Conservation (phyloP, 371 early-diverging fungal species). For the Mucor indicus region DNA sequence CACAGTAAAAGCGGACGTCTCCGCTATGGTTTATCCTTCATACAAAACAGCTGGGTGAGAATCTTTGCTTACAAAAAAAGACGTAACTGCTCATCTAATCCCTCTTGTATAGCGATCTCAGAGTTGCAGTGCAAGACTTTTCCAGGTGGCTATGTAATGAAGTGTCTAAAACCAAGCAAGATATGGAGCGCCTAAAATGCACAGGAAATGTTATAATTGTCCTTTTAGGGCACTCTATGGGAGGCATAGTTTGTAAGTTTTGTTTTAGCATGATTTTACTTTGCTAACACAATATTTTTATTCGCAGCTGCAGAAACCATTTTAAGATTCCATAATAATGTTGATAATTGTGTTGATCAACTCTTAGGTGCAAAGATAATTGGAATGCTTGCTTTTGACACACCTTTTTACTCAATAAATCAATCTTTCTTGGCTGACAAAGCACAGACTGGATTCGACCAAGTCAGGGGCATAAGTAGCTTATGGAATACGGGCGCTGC, state of each 20-base stretch:
- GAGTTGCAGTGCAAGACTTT: slow-evolving; percentile 44
- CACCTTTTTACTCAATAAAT: slow-evolving; percentile 60
- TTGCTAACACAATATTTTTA: not conserved
- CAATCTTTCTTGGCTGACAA: slow-evolving; percentile 40
- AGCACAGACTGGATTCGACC: slow-evolving; percentile 17
- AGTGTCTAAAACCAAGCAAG: slow-evolving; percentile 29
- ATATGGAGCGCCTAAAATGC: slow-evolving; percentile 11
- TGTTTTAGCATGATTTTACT: no score
- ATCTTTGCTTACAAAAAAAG: not conserved
- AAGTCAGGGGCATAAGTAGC: slow-evolving; percentile 17
- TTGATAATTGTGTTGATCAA: slow-evolving; percentile 6
- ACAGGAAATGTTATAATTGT: slow-evolving; percentile 39
- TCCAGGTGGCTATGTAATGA: slow-evolving; percentile 47
- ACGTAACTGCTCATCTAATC: not conserved
- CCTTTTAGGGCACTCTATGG: slow-evolving; percentile 60
- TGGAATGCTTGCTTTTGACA: slow-evolving; percentile 60
- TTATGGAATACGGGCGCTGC: slow-evolving; percentile 25
- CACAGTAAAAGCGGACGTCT: slow-evolving; percentile 41
- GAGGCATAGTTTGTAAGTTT: slow-evolving; percentile 60
- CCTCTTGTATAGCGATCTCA: slow-evolving; percentile 20
- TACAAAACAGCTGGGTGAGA: slow-evolving; percentile 60
- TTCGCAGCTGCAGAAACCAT: slow-evolving; percentile 62
- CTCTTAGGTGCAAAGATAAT: slow-evolving; percentile 36
- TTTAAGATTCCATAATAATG: slow-evolving; percentile 24
- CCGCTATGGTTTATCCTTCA: slow-evolving; percentile 53